These are phyloP conservation scores for Microstroma glucosiphilum DNA, from an alignment of 1,284 basidiomycete species.

Conservation along the genomic window DNA sequence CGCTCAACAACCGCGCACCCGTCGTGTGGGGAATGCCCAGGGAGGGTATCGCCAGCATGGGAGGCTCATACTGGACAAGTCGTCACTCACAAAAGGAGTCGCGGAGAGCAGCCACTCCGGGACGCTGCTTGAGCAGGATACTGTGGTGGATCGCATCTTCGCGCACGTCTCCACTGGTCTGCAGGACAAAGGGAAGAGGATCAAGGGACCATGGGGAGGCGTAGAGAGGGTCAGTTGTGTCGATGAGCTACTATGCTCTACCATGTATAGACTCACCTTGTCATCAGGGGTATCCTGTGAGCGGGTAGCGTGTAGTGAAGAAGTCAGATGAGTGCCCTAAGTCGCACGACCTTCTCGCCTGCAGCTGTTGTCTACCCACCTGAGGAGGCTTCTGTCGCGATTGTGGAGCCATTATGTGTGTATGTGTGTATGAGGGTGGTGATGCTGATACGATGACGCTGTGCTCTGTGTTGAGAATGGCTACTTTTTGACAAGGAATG, in stretches of 20 bases:
- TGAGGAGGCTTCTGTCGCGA: slow-evolving; percentile 1
- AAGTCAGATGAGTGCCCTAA: neutral
- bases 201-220: neutral
- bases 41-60: too few species aligned
- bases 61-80: neutral
- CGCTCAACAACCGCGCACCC: too few species aligned
- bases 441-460: too few species aligned
- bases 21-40: too few species aligned
- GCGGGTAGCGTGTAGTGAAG: neutral
- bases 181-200: neutral
- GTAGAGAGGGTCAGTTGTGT: neutral
- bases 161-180: neutral
- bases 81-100: slow-evolving; percentile 4
- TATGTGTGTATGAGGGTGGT: too few species aligned
- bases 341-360: neutral
- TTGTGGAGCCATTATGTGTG: too few species aligned
- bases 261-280: neutral
- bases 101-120: neutral
- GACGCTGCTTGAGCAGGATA: neutral
- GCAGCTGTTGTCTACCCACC: neutral
- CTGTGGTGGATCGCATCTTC: neutral
- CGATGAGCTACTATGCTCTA: neutral
- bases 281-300: neutral
- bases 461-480: too few species aligned
- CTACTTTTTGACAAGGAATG: too few species aligned